A percentile compares a stretch with the other conserved stretches of the same genome.
These are phyloP conservation scores for Trichomonascaceae sp. DNA, from an alignment of 1,139 yeast genomes.

Conservation along the genomic window DNA sequence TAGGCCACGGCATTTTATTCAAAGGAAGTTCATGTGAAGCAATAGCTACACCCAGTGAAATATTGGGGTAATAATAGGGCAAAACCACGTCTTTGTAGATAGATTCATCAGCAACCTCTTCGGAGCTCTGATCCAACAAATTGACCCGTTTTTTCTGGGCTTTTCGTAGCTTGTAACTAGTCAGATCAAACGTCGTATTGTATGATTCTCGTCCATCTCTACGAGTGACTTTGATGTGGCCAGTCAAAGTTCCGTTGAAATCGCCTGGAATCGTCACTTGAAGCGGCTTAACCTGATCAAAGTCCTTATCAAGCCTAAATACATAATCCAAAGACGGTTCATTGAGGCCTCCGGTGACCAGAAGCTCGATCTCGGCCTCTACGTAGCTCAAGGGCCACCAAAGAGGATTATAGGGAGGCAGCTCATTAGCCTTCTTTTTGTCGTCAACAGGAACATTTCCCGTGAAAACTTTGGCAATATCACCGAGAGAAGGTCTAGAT, in stretches of 20 bases:
- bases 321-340: conserved; percentile 3
- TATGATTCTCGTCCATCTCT: conserved; percentile 6
- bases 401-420: conserved; percentile 7
- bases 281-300: conserved; percentile 1
- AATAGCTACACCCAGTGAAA: conserved; percentile 24
- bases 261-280: conserved; percentile 6
- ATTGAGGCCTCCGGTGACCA: conserved; percentile 3
- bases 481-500: conserved; percentile 1
- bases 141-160: conserved; percentile 26
- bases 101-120: conserved; percentile 15
- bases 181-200: conserved; percentile 1
- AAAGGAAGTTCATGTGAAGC: conserved; percentile 9
- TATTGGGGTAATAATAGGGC: conserved; percentile 37
- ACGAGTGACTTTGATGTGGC: conserved; percentile 4
- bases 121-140: conserved; percentile 26
- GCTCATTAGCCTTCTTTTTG: background rate
- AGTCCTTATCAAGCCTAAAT: conserved; percentile 4
- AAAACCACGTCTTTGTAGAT: conserved; percentile 18
- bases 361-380: conserved; percentile 3
- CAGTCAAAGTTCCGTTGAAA: conserved; percentile 7
- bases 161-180: conserved; percentile 12
- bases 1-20: conserved; percentile 25
- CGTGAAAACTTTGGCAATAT: background rate
- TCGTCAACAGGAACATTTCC: background rate
- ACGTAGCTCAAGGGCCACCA: conserved; percentile 10